A percentile compares a stretch with the other conserved stretches of the same genome.
phyloP scores from a whole-genome alignment of 106 monocot genomes.

The Ottelia alismoides region DNA sequence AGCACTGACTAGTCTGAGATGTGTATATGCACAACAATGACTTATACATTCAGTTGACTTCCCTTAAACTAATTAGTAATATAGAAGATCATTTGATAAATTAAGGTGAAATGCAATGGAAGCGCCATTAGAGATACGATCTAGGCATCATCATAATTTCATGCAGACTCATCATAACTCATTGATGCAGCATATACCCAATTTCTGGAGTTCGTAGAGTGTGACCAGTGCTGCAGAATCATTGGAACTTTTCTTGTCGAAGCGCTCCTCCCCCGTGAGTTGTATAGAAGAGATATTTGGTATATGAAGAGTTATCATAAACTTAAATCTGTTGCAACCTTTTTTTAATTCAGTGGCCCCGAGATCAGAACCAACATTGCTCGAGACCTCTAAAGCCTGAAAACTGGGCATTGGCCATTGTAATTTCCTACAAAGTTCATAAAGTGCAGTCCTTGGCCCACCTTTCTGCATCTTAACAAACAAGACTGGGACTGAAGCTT shows the following conservation, averaged over 20 bases:
- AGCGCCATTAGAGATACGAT: no score
- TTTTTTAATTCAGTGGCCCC: not conserved
- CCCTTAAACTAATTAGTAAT: no score
- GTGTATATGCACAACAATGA: no score
- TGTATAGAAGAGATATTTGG: slow-evolving; percentile 25
- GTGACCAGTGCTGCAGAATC: slow-evolving; percentile 74
- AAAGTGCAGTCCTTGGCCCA: slow-evolving; percentile 61
- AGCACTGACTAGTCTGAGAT: no score
- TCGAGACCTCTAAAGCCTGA: slow-evolving; percentile 22
- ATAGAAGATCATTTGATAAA: no score
- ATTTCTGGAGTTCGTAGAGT: slow-evolving; percentile 64
- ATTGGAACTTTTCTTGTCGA: slow-evolving; percentile 74
- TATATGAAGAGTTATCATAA: slow-evolving; percentile 38
- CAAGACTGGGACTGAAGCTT: no score
- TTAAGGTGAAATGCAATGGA: no score
- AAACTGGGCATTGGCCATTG: slow-evolving; percentile 72
- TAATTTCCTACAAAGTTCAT: slow-evolving; percentile 55
- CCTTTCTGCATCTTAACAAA: slow-evolving; percentile 63
- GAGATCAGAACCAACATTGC: not conserved
- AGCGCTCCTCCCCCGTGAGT: slow-evolving; percentile 37
- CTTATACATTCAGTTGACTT: no score
- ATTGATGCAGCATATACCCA: slow-evolving; percentile 30
- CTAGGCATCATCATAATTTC: no score
- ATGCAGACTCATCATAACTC: slow-evolving; percentile 6
- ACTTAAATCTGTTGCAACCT: slow-evolving; percentile 23